phyloP scores from a whole-genome alignment of 805 yeast species.

The Priceomyces castillae region DNA sequence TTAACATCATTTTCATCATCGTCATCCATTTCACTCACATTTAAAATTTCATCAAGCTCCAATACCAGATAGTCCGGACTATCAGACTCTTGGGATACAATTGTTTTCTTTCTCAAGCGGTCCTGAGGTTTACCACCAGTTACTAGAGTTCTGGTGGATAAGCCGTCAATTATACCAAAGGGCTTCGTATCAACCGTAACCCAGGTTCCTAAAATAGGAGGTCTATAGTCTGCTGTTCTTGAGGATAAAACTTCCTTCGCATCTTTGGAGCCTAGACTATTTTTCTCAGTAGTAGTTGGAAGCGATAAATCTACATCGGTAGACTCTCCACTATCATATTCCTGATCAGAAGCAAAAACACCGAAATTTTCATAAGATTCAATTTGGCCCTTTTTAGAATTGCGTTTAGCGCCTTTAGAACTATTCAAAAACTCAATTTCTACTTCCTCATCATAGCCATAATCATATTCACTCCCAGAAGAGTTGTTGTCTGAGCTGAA shows the following conservation, averaged over 20 bases:
- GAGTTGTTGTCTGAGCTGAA: constrained; percentile 46
- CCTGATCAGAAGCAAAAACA: constrained; percentile 15
- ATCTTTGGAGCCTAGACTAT: constrained; percentile 64
- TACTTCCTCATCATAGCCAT: constrained; percentile 9
- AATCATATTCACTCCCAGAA: constrained; percentile 22
- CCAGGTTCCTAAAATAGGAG: constrained; percentile 94
- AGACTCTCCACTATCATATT: constrained; percentile 72
- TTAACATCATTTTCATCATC: constrained; percentile 55
- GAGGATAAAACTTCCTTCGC: constrained; percentile 92
- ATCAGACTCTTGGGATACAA: constrained; percentile 8
- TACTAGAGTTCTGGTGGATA: constrained; percentile 75
- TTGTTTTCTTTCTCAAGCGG: constrained; percentile 16
- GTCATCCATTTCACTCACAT: constrained; percentile 84
- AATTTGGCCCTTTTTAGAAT: constrained; percentile 3
- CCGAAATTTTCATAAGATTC: constrained; percentile 3
- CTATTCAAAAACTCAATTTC: constrained; percentile 19
- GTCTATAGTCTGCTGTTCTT: constrained; percentile 78
- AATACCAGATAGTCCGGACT: constrained; percentile 36
- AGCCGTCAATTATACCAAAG: constrained; percentile 91
- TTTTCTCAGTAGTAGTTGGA: constrained; percentile 62
- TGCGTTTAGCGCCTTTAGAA: constrained; percentile 22
- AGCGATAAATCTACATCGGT: constrained; percentile 90
- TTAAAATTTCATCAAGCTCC: constrained; percentile 75
- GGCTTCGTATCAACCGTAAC: constrained; percentile 75
- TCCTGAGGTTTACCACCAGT: constrained; percentile 12